Evolutionary conservation across 2,329 filamentous ascomycete genomes (phyloP).

Genomic region (Claviceps maximensis): DNA sequence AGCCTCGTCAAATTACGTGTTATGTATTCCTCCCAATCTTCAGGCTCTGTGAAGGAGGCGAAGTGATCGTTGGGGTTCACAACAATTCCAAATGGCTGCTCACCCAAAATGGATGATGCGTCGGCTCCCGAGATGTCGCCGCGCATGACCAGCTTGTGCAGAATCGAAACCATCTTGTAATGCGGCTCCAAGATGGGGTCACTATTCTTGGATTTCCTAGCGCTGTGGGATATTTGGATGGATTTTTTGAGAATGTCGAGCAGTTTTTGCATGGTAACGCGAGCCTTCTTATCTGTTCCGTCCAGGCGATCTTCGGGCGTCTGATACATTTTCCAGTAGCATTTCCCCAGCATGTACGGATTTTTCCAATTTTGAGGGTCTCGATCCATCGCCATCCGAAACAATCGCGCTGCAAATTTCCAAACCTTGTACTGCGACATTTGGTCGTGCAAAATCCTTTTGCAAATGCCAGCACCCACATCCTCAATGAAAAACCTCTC

Average conservation of each 20-base stretch:
- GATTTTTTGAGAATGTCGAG: constrained; percentile 37
- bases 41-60: constrained; percentile 27
- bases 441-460: constrained; percentile 38
- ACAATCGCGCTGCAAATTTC: constrained; percentile 45
- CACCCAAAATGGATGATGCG: constrained; percentile 38
- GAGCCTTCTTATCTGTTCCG: constrained; percentile 24
- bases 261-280: constrained; percentile 24
- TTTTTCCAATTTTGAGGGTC: constrained; percentile 46
- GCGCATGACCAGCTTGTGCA: constrained; percentile 64
- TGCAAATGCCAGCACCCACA: constrained; percentile 36
- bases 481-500: constrained; percentile 43
- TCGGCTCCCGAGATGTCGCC: constrained; percentile 34
- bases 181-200: constrained; percentile 84
- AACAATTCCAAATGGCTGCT: constrained; percentile 37
- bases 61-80: constrained; percentile 21
- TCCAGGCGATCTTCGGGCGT: constrained; percentile 31
- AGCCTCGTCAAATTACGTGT: constrained; percentile 37
- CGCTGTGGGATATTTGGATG: constrained; percentile 34
- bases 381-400: constrained; percentile 40
- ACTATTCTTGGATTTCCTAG: constrained; percentile 43
- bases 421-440: constrained; percentile 48
- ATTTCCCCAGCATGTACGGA: constrained; percentile 48
- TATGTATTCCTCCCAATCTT: constrained; percentile 47
- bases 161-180: constrained; percentile 73
- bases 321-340: constrained; percentile 51